Base-by-base conservation (phyloP, 352 stramenopile species). In the Phytophthora capsici region DNA sequence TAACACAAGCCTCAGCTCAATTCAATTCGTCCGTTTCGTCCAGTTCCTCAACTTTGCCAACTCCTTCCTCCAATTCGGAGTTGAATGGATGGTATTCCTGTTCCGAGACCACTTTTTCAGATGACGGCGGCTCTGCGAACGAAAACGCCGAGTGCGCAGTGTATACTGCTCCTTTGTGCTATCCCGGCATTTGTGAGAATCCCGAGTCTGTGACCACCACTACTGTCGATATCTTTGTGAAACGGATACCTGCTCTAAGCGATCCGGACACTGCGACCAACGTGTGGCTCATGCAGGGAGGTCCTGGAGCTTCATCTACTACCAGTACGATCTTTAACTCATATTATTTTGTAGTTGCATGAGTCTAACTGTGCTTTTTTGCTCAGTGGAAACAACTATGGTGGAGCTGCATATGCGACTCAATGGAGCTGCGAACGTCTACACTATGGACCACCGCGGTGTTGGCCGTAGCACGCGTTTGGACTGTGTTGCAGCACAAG, bases 361-460 rank as follows among this genome's bases (percentile, higher is more conserved):
- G 14, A 2, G 3, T 23, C 4, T 53, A 17, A 47, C 9, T 25
- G 20, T 26, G 7, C 6, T 40, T 20, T 25, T 32, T 10, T 41
- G 14, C 38, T 20, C 47, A 84, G 70, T 80, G 73, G 76, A 84
- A 25, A 68, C 47, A n/a, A 36, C 30, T n/a, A 77, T 86, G 73
- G 28, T 64, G 3, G 53, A 61, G 7, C n/a, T 82, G 1, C 53
- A 79, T 43, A 16, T 51, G 14, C 46, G 55, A 40, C 37, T 80
- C 2, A 25, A 58, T 37, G 69, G 67, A 56, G 30, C 55, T 2
- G 71, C 81, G n/a, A 81, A 86, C 40, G 66, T 86, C 7, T 86
- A 86, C 57, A 86, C 77, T 4, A 83, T 86, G 63, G 68, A 86
- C 34, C 73, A 82, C 20, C 77, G 73, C 28, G 75, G 75, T 41